Base-by-base conservation (phyloP, 768 basidiomycete species). In the Trametes maxima region DNA sequence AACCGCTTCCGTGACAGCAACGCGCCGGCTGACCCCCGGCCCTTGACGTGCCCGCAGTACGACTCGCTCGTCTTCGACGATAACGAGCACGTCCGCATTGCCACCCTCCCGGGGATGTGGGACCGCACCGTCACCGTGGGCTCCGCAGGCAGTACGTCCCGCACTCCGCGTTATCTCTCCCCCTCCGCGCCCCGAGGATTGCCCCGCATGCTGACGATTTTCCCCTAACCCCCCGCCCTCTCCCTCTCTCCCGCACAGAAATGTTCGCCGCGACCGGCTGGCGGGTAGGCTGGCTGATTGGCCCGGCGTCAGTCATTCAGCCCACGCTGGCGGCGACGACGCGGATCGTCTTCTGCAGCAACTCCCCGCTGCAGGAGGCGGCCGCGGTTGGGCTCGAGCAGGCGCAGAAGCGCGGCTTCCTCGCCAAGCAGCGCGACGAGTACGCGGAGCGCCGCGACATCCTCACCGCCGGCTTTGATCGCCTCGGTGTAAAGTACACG, bases 91-190 rank as follows among this genome's bases (percentile, higher is more conserved):
- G 79, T 95, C 56, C 88, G 96, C 55, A 90, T 98, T 67, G 95
- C 96, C 3, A 92, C 80, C 37, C 81, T 99, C n/a, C 95, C 95
- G 5, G 93, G 94, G 21, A 97, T 98, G 92, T 98, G 95, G 95
- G 92, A 98, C 66, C 87, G 97, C 45, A 99, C 97, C 0, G 87
- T 99, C 44, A 98, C 96, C 7, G 92, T 98, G 56, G 87, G 90
- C 42, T 95, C 94, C n/a, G 95, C 92, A 28, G 95, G 95, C 67
- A 96, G 94, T 94, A 75, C 77, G 75, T 70, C 14, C 28, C 21
- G 36, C 2, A 37, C 33, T 13, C 33, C 37, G 39, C 35, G 13
- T 28, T 43, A 11, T 44, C 35, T 46, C n/a, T 14, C 19, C 28
- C 28, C 8, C 28, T 33, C 28, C 28, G 28, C 28, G 28, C 28